Evolutionary conservation across 257 asterid species (phyloP).

Genomic region (Paraleonurus japonicus): DNA sequence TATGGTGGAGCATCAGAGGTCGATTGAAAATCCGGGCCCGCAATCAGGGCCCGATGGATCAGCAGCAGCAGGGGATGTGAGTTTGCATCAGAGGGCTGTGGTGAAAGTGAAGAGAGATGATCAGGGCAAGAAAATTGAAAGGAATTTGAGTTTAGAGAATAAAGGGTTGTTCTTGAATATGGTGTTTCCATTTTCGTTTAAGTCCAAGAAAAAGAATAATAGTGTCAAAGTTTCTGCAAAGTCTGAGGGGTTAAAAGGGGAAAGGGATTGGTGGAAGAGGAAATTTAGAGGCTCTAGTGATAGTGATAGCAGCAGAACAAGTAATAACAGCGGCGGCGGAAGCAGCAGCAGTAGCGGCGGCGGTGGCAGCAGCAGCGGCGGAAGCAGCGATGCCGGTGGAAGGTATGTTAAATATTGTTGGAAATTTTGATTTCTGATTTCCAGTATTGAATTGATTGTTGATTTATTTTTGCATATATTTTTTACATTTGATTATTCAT

Average conservation of each 20-base stretch:
- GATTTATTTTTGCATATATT: neutral
- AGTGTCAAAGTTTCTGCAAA: conserved; percentile 45
- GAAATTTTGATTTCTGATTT: neutral
- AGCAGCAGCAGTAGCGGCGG: conserved; percentile 21
- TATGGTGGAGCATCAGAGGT: conserved; percentile 51
- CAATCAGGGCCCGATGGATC: neutral
- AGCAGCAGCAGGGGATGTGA: conserved; percentile 9
- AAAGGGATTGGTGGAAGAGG: conserved; percentile 74
- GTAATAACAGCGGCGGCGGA: conserved; percentile 26
- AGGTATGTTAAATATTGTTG: neutral
- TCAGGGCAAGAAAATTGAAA: conserved; percentile 26
- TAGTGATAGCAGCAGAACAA: conserved; percentile 43
- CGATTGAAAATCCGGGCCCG: neutral
- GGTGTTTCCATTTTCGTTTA: conserved; percentile 53
- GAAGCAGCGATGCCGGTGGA: conserved; percentile 17
- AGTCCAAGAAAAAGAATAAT: conserved; percentile 39
- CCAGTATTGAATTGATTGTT: neutral
- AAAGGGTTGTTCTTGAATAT: conserved; percentile 60
- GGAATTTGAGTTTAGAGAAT: conserved; percentile 38
- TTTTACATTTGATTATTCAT: neutral
- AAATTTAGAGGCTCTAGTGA: conserved; percentile 51
- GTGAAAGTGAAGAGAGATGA: conserved; percentile 34
- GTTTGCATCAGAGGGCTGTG: conserved; percentile 26
- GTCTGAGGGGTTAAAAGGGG: conserved; percentile 42
- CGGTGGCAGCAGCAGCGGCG: conserved; percentile 25